A percentile compares a stretch with the other conserved stretches of the same genome.
These are phyloP conservation scores for Musa acuminata DNA, from an alignment of 176 grass and related monocot genomes.

Conservation along the genomic window DNA sequence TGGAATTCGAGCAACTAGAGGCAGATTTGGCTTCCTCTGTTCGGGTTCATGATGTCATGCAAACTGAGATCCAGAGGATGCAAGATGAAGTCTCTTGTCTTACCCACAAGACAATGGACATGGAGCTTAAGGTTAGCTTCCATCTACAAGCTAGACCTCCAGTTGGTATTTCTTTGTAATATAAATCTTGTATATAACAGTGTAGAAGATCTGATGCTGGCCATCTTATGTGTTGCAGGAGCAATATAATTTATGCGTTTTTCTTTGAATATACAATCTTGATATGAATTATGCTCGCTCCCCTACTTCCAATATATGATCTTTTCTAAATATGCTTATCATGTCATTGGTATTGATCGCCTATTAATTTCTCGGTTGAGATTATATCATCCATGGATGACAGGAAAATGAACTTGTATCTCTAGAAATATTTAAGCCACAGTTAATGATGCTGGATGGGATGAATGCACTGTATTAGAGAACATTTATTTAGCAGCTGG, in stretches of 20 bases:
- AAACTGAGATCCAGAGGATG: constrained; percentile 57
- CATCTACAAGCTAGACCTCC: neutral
- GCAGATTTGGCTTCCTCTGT: constrained; percentile 48
- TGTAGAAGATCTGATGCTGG: too few relatives aligned
- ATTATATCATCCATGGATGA: neutral
- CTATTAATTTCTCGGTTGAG: neutral
- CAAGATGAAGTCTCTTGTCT: constrained; percentile 45
- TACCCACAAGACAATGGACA: constrained; percentile 46
- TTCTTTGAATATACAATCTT: too few relatives aligned
- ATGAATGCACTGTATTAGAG: too few relatives aligned
- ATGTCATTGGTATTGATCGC: too few relatives aligned
- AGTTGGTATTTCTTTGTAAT: neutral
- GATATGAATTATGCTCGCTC: neutral
- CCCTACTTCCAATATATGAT: neutral
- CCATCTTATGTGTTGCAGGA: too few relatives aligned
- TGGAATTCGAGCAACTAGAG: constrained; percentile 54
- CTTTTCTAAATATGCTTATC: neutral
- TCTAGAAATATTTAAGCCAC: neutral
- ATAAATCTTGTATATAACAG: too few relatives aligned
- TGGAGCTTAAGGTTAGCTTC: constrained; percentile 55
- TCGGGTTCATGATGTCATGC: constrained; percentile 34
- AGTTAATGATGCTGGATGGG: too few relatives aligned
- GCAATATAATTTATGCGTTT: too few relatives aligned
- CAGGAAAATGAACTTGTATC: neutral
- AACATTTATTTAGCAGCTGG: too few relatives aligned